These are phyloP conservation scores for Glutinoglossum americanum DNA, from an alignment of 495 filamentous ascomycete species.

Conservation along the genomic window DNA sequence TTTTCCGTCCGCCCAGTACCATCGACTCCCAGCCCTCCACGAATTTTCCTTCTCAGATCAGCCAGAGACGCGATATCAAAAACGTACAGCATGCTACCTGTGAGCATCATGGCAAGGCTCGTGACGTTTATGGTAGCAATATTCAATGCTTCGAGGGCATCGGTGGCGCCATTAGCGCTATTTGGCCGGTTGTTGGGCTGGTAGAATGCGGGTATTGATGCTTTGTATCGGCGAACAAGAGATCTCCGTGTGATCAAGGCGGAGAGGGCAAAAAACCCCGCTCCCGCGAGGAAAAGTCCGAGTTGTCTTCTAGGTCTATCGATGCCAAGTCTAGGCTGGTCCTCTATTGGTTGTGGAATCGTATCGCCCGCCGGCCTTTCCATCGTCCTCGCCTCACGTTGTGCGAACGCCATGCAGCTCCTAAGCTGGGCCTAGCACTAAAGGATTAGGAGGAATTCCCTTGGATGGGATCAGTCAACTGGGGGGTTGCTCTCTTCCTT, in stretches of 20 bases:
- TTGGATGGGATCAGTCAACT: neutral
- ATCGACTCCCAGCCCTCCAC: conserved; percentile 24
- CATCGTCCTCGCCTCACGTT: neutral
- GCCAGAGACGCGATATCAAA: conserved; percentile 50
- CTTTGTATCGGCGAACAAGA: conserved; percentile 28
- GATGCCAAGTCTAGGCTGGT: neutral
- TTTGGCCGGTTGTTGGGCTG: conserved; percentile 29
- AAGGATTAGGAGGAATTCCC: neutral
- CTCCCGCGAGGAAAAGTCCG: conserved; percentile 45
- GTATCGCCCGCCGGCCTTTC: too few species aligned
- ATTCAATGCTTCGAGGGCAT: conserved; percentile 59
- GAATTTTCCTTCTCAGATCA: conserved; percentile 38
- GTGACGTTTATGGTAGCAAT: conserved; percentile 67
- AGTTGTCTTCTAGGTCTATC: conserved; percentile 26
- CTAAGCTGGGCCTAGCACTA: too few species aligned
- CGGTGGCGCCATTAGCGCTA: conserved; percentile 26
- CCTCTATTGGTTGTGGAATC: neutral
- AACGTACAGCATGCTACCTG: conserved; percentile 44
- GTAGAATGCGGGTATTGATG: conserved; percentile 42
- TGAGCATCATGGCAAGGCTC: conserved; percentile 42
- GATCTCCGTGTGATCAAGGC: conserved; percentile 48
- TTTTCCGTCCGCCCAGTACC: conserved; percentile 25
- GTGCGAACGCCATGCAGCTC: neutral
- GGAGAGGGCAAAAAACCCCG: conserved; percentile 48
- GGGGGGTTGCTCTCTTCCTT: neutral